Base-by-base conservation (phyloP, 495 filamentous ascomycete genomes). In the Penicillium angulare region DNA sequence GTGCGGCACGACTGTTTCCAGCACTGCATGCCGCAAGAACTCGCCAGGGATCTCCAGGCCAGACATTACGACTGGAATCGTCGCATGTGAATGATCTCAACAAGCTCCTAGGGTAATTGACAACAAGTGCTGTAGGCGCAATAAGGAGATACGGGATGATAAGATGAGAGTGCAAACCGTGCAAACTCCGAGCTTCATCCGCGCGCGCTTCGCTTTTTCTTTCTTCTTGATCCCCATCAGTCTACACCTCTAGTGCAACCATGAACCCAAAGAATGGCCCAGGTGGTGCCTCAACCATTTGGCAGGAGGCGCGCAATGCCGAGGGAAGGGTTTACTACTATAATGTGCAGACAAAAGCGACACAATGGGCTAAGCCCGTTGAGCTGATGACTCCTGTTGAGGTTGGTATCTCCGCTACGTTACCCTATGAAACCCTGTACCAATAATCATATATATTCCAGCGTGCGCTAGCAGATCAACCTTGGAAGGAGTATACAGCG, bases 281-380 rank as follows among this genome's bases (percentile, higher is more conserved):
- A 49, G 66, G 77, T 52, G 79, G 71, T 31, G 75, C 78, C 44
- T 69, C 83, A 17, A 64, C 74, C 31, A 53, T 83, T 21, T 97
- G 92, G 93, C 84, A 87, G 67, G 89, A 93, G 73, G 87, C 89
- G 45, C 85, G 85, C 59, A 88, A 87, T 60, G 65, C 83, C 3
- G 92, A 95, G 57, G 93, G 93, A 33, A 81, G 89, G 43, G 74
- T 84, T n/a, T 98, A 98, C 71, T 98, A 95, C 64, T 96, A 90
- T 74, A 95, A 97, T 68, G 72, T 82, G 3, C 72, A 85, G 52
- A 96, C 90, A 4, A 92, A 93, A 62, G 86, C 77, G 26, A 97
- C 92, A 24, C 87, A 91, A 82, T 98, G 93, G 93, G 85, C 83
- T 32, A 97, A 96, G 70, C 93, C 93, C 16, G 78, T 83, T 54